These are phyloP conservation scores for Darksidea phi DNA, from an alignment of 495 filamentous ascomycete species.

Conservation along the genomic window DNA sequence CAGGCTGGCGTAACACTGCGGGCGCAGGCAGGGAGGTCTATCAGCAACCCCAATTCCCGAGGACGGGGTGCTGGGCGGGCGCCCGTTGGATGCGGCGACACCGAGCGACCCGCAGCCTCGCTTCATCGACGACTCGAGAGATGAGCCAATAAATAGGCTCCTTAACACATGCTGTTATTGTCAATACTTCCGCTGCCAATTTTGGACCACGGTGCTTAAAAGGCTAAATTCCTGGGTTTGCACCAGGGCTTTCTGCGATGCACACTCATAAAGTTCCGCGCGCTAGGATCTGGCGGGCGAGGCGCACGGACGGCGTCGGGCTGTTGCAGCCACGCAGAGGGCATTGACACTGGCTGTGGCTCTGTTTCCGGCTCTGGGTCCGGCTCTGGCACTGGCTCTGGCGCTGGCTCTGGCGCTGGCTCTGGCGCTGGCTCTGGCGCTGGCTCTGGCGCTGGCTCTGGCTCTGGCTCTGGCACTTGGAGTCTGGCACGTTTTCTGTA, in stretches of 20 bases:
- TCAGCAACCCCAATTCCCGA: conserved; percentile 24
- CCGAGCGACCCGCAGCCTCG: conserved; percentile 19
- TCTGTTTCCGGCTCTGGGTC: no score
- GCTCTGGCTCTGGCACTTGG: no score
- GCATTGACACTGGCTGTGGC: neutral
- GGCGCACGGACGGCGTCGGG: conserved; percentile 19
- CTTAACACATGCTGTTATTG: conserved; percentile 38
- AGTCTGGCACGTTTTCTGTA: conserved; percentile 21
- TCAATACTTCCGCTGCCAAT: conserved; percentile 37
- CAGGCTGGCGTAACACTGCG: neutral
- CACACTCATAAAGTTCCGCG: conserved; percentile 26
- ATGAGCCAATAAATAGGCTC: conserved; percentile 35
- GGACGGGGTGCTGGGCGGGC: conserved; percentile 29
- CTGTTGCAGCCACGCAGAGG: neutral
- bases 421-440: no score
- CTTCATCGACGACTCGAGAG: conserved; percentile 25
- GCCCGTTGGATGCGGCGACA: conserved; percentile 11
- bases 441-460: no score
- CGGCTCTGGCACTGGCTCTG: no score
- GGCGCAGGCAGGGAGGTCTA: conserved; percentile 5
- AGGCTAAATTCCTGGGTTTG: conserved; percentile 36
- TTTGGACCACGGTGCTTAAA: conserved; percentile 29
- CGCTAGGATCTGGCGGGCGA: conserved; percentile 7
- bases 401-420: no score
- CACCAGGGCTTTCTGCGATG: conserved; percentile 10